A percentile compares a stretch with the other conserved stretches of the same genome.
Evolutionary conservation across 306 rosid genomes (phyloP).

Genomic region (Gastrolobium villosum): DNA sequence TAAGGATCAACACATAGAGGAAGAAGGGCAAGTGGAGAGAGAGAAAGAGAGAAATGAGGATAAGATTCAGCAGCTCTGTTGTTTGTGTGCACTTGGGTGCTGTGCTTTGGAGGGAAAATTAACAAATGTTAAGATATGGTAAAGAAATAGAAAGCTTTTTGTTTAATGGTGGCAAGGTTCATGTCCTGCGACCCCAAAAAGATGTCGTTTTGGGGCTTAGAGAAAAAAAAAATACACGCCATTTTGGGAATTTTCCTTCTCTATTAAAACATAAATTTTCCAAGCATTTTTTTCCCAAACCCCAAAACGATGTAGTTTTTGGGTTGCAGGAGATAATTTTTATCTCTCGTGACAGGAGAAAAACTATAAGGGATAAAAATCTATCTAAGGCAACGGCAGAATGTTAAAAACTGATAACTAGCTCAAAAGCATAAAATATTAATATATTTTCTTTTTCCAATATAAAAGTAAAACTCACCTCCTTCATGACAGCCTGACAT

Average conservation of each 20-base stretch:
- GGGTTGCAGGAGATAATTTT: too few species aligned
- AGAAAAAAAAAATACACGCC: too few species aligned
- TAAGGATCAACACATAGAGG: not conserved
- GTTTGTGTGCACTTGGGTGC: not conserved
- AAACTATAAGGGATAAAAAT: not conserved
- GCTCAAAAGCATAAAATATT: constrained; percentile 17
- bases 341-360: too few species aligned
- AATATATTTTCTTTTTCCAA: constrained; percentile 14
- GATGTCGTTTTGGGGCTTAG: too few species aligned
- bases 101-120: constrained; percentile 38
- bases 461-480: constrained; percentile 60
- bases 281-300: too few species aligned
- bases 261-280: too few species aligned
- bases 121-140: not conserved
- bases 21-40: not conserved
- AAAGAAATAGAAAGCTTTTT: not conserved
- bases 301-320: too few species aligned
- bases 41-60: not conserved
- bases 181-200: not conserved
- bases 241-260: too few species aligned
- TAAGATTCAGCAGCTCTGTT: constrained; percentile 1
- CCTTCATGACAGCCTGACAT: constrained; percentile 88
- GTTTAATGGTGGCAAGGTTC: not conserved
- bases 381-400: constrained; percentile 14
- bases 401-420: constrained; percentile 25